Percentiles rank a stretch among this genome's conserved stretches.
Evolutionary conservation across 768 basidiomycete species (phyloP).

Genomic region (Naganishia vishniacii): DNA sequence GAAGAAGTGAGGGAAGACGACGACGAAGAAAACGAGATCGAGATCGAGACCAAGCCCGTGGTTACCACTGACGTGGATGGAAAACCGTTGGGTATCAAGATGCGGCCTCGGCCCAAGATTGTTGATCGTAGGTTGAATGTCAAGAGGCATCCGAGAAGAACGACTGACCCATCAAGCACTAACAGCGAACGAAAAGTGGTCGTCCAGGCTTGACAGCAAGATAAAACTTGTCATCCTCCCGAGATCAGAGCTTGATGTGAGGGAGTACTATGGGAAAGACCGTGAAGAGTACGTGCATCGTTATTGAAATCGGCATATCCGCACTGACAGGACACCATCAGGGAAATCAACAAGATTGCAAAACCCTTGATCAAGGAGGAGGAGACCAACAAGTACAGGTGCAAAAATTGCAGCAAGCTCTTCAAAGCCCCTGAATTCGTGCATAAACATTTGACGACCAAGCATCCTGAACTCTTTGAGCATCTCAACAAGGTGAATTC

Average conservation of each 20-base stretch:
- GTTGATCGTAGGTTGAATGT: slow-evolving; percentile 49
- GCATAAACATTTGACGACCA: slow-evolving; percentile 93
- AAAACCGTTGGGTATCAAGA: slow-evolving; percentile 52
- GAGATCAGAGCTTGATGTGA: slow-evolving; percentile 72
- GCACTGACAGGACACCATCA: neutral
- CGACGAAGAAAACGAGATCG: slow-evolving; percentile 27
- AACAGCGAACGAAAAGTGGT: slow-evolving; percentile 62
- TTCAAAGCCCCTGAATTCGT: slow-evolving; percentile 97
- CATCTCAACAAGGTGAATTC: slow-evolving; percentile 70
- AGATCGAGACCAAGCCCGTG: slow-evolving; percentile 9
- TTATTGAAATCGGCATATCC: too few relatives aligned
- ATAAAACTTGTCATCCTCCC: slow-evolving; percentile 68
- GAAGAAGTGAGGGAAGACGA: slow-evolving; percentile 24
- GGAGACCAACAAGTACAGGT: slow-evolving; percentile 93
- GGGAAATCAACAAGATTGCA: slow-evolving; percentile 22
- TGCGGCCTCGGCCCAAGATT: slow-evolving; percentile 42
- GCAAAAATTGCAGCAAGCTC: slow-evolving; percentile 86
- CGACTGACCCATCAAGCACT: slow-evolving; percentile 6
- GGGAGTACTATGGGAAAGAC: slow-evolving; percentile 80
- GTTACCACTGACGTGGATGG: slow-evolving; percentile 1
- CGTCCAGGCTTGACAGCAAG: slow-evolving; percentile 82
- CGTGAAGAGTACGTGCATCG: slow-evolving; percentile 70
- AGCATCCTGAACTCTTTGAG: slow-evolving; percentile 80
- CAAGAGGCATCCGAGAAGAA: slow-evolving; percentile 32
- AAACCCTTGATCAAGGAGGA: slow-evolving; percentile 78